A percentile compares a stretch with the other conserved stretches of the same genome.
Conservation (phyloP, 2,329 filamentous ascomycete species). For the Madurella fahalii region DNA sequence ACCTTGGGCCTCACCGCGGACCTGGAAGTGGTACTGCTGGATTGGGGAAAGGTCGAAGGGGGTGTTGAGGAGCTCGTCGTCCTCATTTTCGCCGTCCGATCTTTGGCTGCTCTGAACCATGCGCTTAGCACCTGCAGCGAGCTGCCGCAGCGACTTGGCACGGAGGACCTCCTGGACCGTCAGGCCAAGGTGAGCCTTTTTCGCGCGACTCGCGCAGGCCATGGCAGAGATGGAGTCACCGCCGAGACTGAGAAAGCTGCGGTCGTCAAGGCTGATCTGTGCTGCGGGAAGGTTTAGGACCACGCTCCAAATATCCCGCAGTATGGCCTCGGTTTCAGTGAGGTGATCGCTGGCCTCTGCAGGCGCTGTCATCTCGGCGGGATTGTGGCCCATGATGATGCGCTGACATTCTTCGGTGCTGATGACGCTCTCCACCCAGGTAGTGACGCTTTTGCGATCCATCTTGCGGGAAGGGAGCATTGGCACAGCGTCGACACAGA, state of each 20-base stretch:
- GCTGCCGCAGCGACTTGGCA: slow-evolving; percentile 28
- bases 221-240: slow-evolving; percentile 45
- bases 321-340: slow-evolving; percentile 14
- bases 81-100: slow-evolving; percentile 8
- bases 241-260: slow-evolving; percentile 38
- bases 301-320: slow-evolving; percentile 36
- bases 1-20: slow-evolving; percentile 29
- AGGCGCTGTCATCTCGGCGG: neutral
- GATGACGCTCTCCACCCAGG: slow-evolving; percentile 41
- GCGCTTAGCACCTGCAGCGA: slow-evolving; percentile 20
- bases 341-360: neutral
- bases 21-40: slow-evolving; percentile 40
- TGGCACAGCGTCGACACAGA: slow-evolving; percentile 28
- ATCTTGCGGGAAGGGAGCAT: slow-evolving; percentile 28
- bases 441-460: slow-evolving; percentile 35
- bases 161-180: slow-evolving; percentile 34
- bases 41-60: slow-evolving; percentile 42
- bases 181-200: slow-evolving; percentile 29
- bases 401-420: slow-evolving; percentile 35
- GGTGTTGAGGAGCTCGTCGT: slow-evolving; percentile 20
- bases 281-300: slow-evolving; percentile 36
- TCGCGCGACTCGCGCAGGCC: slow-evolving; percentile 38
- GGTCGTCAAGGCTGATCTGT: slow-evolving; percentile 28
- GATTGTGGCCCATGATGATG: slow-evolving; percentile 30
- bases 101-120: neutral